Evolutionary conservation across 441 rosid genomes (phyloP).

Genomic region (Pelargonium cotyledonis): DNA sequence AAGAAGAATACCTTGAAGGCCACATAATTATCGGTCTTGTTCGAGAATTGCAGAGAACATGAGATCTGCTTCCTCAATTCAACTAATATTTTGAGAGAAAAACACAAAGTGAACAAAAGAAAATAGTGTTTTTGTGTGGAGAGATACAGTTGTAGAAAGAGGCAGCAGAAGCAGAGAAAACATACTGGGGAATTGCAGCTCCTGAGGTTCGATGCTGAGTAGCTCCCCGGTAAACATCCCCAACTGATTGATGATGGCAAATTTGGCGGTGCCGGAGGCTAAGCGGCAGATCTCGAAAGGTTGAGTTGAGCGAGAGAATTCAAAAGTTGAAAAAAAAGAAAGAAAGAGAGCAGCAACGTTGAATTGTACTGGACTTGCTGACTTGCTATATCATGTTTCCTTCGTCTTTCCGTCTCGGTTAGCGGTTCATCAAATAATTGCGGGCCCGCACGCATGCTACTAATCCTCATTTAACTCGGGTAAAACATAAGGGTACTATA

Average conservation of each 20-base stretch:
- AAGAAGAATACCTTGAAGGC: conserved; percentile 56
- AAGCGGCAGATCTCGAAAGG: too few species aligned
- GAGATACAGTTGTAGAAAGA: not conserved
- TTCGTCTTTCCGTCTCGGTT: too few species aligned
- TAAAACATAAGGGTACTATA: too few species aligned
- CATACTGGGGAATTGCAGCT: conserved; percentile 74
- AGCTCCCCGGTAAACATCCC: conserved; percentile 56
- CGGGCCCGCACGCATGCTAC: too few species aligned
- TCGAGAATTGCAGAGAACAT: conserved; percentile 55
- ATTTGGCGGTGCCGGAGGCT: too few species aligned
- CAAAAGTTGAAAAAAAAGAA: too few species aligned
- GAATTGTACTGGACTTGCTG: too few species aligned
- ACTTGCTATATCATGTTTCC: too few species aligned
- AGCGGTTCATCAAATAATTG: too few species aligned
- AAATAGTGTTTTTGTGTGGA: not conserved
- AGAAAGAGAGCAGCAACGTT: too few species aligned
- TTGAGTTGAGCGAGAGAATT: too few species aligned
- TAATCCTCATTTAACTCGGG: too few species aligned
- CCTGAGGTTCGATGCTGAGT: conserved; percentile 66
- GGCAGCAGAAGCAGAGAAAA: conserved; percentile 8
- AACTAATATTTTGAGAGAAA: conserved; percentile 29
- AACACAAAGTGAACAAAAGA: conserved; percentile 8
- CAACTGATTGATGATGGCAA: conserved; percentile 21
- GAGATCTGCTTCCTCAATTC: conserved; percentile 84
- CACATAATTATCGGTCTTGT: conserved; percentile 58